Evolutionary conservation across 2,329 filamentous ascomycete genomes (phyloP).

Genomic region (Pseudogymnoascus pannorum): DNA sequence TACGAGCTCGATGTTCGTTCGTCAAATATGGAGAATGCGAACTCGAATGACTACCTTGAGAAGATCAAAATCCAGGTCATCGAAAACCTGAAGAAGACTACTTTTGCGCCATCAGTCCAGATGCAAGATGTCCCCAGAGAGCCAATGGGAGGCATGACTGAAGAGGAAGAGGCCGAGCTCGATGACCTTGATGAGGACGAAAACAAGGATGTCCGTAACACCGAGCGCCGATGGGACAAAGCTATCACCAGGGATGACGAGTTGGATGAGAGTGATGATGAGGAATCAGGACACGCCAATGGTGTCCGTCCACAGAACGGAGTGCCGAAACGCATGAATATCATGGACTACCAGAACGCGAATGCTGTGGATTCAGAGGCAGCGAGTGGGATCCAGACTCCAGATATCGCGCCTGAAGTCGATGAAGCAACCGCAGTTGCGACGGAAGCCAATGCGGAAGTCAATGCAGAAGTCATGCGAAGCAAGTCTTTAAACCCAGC

Average conservation of each 20-base stretch:
- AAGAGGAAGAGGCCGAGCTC: conserved; percentile 59
- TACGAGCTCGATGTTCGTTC: conserved; percentile 86
- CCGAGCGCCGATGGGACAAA: conserved; percentile 76
- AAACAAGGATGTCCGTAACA: conserved; percentile 76
- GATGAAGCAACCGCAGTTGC: conserved; percentile 22
- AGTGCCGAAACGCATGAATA: conserved; percentile 46
- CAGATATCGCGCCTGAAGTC: conserved; percentile 19
- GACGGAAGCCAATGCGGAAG: conserved; percentile 27
- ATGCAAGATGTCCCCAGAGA: conserved; percentile 69
- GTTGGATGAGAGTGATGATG: conserved; percentile 81
- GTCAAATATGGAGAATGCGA: conserved; percentile 85
- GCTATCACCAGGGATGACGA: conserved; percentile 70
- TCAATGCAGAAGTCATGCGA: conserved; percentile 26
- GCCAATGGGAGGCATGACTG: conserved; percentile 54
- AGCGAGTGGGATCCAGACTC: conserved; percentile 42
- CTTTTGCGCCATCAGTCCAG: conserved; percentile 82
- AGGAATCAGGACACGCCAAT: conserved; percentile 67
- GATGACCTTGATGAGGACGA: conserved; percentile 74
- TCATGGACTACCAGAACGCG: conserved; percentile 54
- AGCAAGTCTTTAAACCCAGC: conserved; percentile 21
- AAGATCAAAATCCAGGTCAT: conserved; percentile 74
- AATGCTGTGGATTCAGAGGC: conserved; percentile 44
- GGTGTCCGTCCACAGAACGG: conserved; percentile 50
- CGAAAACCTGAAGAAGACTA: conserved; percentile 80
- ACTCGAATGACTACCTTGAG: conserved; percentile 73